Evolutionary conservation across 257 asterid genomes (phyloP).

Genomic region (Przewalskia tangutica): DNA sequence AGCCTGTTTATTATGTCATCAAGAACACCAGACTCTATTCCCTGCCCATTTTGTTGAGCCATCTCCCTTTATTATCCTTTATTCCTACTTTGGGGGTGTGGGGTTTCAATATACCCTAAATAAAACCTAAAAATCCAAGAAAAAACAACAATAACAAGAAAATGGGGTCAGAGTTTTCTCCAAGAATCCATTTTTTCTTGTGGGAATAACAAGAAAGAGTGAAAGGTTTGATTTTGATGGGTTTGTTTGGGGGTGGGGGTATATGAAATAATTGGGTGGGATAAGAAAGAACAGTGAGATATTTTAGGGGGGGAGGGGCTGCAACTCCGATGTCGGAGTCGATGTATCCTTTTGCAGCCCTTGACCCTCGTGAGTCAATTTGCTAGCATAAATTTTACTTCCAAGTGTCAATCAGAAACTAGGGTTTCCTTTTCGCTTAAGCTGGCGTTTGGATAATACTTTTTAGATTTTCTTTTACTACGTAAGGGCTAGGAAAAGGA

Average conservation of each 20-base stretch:
- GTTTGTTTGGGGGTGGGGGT: neutral
- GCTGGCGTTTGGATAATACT: neutral
- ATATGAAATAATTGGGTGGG: neutral
- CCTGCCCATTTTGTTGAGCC: slow-evolving; percentile 63
- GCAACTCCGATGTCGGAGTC: slow-evolving; percentile 35
- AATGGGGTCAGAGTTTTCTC: neutral
- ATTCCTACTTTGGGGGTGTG: neutral
- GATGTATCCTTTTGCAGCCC: neutral
- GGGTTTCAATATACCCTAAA: slow-evolving; percentile 4
- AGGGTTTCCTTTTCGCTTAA: neutral
- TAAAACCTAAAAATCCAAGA: neutral
- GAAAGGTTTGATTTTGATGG: neutral
- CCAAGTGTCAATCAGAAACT: neutral
- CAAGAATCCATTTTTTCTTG: neutral
- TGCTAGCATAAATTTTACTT: too few species aligned
- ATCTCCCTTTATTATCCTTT: neutral
- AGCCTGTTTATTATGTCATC: slow-evolving; percentile 64
- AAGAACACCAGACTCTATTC: slow-evolving; percentile 49
- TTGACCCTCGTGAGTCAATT: neutral
- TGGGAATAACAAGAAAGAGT: neutral
- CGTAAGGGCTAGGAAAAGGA: too few species aligned
- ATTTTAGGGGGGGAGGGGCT: slow-evolving; percentile 6
- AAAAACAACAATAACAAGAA: neutral
- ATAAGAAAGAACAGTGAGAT: neutral
- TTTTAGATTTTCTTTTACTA: too few species aligned